Base-by-base conservation (phyloP, 331 rosid genomes). In the Ulmus americana region DNA sequence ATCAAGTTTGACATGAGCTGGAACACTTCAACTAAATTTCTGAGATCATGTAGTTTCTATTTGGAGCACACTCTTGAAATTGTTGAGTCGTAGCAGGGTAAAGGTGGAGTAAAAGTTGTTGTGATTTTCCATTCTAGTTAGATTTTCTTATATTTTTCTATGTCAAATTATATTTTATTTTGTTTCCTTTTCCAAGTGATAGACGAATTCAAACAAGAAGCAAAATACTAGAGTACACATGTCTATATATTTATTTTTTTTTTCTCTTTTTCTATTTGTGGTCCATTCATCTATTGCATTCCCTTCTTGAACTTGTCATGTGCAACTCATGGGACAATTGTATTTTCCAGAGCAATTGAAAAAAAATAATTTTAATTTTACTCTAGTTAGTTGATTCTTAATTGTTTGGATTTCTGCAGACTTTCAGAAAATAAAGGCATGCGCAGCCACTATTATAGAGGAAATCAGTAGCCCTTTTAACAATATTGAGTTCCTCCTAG, bases 61-160 rank as follows among this genome's bases (percentile, higher is more conserved):
- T 74, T 94, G 81, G 95, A 85, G 81, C 99, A 94, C 61, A 91
- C 95, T 60, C 78, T 85, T 72, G 88, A 85, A 75, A 69, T 83
- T 74, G 76, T 87, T 69, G 91, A 94, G 66, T 78, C 89, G 83
- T 77, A 89, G 88, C 86, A 67, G 80, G 16, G 79, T 69, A 90
- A 81, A 85, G 99, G 97, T 61, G 97, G 99, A 77, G 95, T 88
- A 11, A 82, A 80, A 52, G 64, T 87, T 75, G 95, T 94, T 79
- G 83, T 87, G 53, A 86, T 87, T 76, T 90, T 97, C 78, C 99
- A 94, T 90, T 90, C 97, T 79, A 97, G 99, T 94, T 73, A 46
- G 80, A 73, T 52, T 20, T 49, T 20, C 48, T 14, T 42, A n/a
- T 50, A 39, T 12, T 35, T 40, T 18, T 18, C 20, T 18, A 18